These are phyloP conservation scores for Calycina herbarum DNA, from an alignment of 2,329 filamentous ascomycete species.

Conservation along the genomic window DNA sequence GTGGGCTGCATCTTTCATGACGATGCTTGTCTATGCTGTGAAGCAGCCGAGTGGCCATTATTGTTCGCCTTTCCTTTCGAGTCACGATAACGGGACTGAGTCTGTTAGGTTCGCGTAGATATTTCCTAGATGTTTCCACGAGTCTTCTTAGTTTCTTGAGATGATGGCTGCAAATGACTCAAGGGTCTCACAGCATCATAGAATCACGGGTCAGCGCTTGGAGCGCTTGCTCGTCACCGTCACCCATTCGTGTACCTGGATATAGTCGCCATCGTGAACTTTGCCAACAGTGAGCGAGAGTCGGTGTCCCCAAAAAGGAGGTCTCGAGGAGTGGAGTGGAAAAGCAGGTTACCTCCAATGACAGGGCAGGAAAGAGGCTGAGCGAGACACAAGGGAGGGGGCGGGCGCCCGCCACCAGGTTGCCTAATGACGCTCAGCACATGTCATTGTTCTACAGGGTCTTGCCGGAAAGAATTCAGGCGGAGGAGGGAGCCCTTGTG, in stretches of 20 bases:
- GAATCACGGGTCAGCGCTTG: neutral
- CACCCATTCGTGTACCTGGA: neutral
- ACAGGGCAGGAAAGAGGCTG: neutral
- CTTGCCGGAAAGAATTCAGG: neutral
- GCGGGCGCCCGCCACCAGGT: neutral
- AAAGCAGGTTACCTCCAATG: neutral
- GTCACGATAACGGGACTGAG: neutral
- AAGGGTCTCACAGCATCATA: neutral
- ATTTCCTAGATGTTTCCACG: neutral
- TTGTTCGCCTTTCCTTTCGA: neutral
- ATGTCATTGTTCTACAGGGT: slow-evolving; percentile 12
- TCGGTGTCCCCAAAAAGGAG: too few relatives aligned
- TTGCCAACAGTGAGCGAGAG: too few relatives aligned
- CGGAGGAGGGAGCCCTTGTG: neutral
- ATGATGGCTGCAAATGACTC: too few relatives aligned
- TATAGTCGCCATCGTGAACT: neutral
- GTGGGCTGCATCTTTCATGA: slow-evolving; percentile 2
- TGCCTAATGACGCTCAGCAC: neutral
- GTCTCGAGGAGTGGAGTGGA: neutral
- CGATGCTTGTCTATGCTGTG: slow-evolving; percentile 1
- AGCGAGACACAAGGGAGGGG: neutral
- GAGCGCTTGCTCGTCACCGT: neutral
- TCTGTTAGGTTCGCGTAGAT: neutral
- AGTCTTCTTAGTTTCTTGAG: neutral
- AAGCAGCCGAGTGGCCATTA: neutral